Evolutionary conservation across 257 asterid species (phyloP).

Genomic region (Coffea eugenioides): DNA sequence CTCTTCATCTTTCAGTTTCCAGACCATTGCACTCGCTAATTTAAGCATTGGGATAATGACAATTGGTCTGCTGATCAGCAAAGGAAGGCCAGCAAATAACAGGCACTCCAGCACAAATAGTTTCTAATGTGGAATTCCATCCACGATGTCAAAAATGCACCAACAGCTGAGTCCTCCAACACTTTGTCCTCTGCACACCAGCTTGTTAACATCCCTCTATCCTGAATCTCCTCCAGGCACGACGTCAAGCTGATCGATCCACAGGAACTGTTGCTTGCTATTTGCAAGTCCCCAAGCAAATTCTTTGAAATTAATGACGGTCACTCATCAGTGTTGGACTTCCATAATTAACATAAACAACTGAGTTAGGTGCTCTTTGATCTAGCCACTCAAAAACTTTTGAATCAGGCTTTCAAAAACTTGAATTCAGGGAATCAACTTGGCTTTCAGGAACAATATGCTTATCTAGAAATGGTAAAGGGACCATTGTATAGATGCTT

Average conservation of each 20-base stretch:
- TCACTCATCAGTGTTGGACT: constrained; percentile 46
- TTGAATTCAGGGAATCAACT: constrained; percentile 35
- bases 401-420: constrained; percentile 34
- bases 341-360: constrained; percentile 55
- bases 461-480: constrained; percentile 35
- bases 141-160: constrained; percentile 49
- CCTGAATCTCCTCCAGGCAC: constrained; percentile 43
- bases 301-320: constrained; percentile 33
- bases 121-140: constrained; percentile 50
- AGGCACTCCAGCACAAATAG: constrained; percentile 37
- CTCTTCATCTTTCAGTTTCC: too few relatives aligned
- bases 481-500: constrained; percentile 45
- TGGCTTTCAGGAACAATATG: constrained; percentile 16
- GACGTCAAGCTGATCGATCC: constrained; percentile 53
- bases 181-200: constrained; percentile 59
- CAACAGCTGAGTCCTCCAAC: constrained; percentile 38
- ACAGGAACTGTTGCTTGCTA: constrained; percentile 45
- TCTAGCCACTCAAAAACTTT: constrained; percentile 48
- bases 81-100: constrained; percentile 62
- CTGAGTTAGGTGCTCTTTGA: constrained; percentile 29
- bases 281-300: constrained; percentile 59
- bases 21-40: too few relatives aligned
- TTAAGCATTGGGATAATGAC: constrained; percentile 6
- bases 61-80: constrained; percentile 52
- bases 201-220: constrained; percentile 34